Evolutionary conservation across 208 protist species (phyloP).

Genomic region (Leishmania major): DNA sequence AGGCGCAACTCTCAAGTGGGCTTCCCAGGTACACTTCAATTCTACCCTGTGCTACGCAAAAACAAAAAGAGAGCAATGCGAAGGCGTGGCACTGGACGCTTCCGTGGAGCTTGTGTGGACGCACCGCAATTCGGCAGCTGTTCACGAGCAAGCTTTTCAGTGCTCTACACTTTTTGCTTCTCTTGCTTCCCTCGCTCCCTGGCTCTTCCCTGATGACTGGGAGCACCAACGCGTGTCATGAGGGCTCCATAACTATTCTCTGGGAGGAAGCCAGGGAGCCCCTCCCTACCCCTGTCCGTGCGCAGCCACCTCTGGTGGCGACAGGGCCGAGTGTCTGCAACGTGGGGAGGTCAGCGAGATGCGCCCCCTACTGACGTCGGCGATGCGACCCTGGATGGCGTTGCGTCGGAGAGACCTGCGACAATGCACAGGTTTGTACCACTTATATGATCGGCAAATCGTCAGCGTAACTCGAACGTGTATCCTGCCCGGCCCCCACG

Average conservation of each 20-base stretch:
- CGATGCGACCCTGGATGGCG: not conserved
- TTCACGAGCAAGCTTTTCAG: not conserved
- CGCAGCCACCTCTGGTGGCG: not conserved
- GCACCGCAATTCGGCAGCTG: not conserved
- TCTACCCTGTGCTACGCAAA: too few relatives aligned
- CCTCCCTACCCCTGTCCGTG: not conserved
- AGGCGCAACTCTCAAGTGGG: not conserved
- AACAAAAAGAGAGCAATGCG: too few relatives aligned
- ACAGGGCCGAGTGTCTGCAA: not conserved
- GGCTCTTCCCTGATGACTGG: not conserved
- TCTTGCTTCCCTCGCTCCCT: not conserved
- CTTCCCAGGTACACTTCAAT: not conserved
- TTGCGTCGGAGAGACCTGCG: not conserved
- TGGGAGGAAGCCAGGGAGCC: not conserved
- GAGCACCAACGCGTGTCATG: not conserved
- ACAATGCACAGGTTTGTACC: not conserved
- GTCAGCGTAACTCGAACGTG: not conserved
- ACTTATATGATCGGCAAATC: not conserved
- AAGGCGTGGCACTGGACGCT: too few relatives aligned
- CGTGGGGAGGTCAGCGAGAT: not conserved
- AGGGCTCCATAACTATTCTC: not conserved
- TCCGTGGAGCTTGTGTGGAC: not conserved
- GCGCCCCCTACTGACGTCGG: not conserved
- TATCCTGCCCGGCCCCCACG: not conserved
- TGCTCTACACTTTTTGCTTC: not conserved